These are phyloP conservation scores for Funneliformis geosporum DNA, from an alignment of 192 early-diverging fungal species.

Conservation along the genomic window DNA sequence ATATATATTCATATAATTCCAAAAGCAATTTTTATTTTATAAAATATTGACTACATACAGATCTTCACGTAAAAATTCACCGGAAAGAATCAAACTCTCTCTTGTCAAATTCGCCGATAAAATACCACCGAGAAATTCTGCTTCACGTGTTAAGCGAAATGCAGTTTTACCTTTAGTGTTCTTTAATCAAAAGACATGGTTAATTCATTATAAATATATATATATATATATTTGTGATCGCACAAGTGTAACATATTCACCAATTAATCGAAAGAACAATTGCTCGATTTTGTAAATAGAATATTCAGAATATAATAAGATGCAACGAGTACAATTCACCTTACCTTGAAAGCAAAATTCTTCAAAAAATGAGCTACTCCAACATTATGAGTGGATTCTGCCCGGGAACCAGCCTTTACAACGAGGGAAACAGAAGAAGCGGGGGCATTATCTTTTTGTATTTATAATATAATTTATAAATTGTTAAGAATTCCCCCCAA, in stretches of 20 bases:
- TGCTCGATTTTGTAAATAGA: neutral
- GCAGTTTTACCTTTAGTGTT: constrained; percentile 80
- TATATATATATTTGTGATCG: neutral
- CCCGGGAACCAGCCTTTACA: constrained; percentile 83
- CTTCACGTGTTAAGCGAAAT: constrained; percentile 85
- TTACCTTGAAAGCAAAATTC: constrained; percentile 86
- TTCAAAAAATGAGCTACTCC: constrained; percentile 92
- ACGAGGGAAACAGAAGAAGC: constrained; percentile 81
- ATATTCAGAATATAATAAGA: too few relatives aligned
- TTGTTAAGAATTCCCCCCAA: neutral
- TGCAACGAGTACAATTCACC: neutral
- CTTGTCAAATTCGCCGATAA: constrained; percentile 79
- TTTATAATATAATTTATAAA: neutral
- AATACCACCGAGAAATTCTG: constrained; percentile 87
- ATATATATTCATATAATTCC: neutral
- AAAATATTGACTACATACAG: constrained; percentile 56
- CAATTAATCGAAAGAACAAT: neutral
- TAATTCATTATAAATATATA: too few relatives aligned
- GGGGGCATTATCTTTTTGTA: constrained; percentile 60
- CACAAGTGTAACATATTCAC: neutral
- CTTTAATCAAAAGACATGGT: constrained; percentile 40
- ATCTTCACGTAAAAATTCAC: constrained; percentile 89
- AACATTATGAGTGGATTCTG: constrained; percentile 71
- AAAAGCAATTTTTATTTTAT: neutral
- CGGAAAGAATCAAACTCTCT: constrained; percentile 83